A percentile compares a stretch with the other conserved stretches of the same genome.
These are phyloP conservation scores for Trametes pubescens DNA, from an alignment of 1,284 basidiomycete genomes.

Conservation along the genomic window DNA sequence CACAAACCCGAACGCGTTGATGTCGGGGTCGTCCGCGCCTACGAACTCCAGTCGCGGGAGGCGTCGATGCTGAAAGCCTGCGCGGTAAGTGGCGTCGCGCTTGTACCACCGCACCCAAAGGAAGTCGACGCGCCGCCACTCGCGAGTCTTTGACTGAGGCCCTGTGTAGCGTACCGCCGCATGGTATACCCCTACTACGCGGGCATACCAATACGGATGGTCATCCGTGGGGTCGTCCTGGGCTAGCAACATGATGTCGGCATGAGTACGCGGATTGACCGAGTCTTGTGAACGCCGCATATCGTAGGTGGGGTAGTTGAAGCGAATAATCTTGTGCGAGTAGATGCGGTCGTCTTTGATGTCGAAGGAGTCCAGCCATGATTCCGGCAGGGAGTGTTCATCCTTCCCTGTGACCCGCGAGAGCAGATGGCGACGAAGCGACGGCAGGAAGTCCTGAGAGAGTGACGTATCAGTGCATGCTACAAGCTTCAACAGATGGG, in stretches of 20 bases:
- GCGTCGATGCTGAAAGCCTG: slow-evolving; percentile 5
- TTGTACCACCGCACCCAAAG: slow-evolving; percentile 45
- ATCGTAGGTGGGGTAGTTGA: slow-evolving; percentile 57
- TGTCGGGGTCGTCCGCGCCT: slow-evolving; percentile 10
- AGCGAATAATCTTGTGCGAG: slow-evolving; percentile 36
- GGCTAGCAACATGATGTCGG: slow-evolving; percentile 47
- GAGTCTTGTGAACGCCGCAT: slow-evolving; percentile 46
- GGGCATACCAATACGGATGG: slow-evolving; percentile 32
- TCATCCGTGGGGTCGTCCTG: slow-evolving; percentile 24
- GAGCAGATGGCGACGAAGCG: neutral
- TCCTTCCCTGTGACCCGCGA: neutral
- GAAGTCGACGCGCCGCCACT: slow-evolving; percentile 38
- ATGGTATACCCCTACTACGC: slow-evolving; percentile 36
- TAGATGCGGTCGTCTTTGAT: slow-evolving; percentile 43
- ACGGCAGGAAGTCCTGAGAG: neutral
- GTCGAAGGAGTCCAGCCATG: slow-evolving; percentile 23
- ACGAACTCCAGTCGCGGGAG: slow-evolving; percentile 12
- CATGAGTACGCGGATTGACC: slow-evolving; percentile 43
- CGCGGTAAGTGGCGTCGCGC: neutral
- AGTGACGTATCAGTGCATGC: no score
- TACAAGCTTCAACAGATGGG: no score
- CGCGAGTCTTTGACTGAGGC: neutral
- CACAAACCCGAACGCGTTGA: slow-evolving; percentile 42
- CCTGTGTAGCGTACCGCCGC: slow-evolving; percentile 25
- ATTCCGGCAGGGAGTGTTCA: slow-evolving; percentile 14